Percentiles rank a stretch among this genome's conserved stretches.
Conservation (phyloP, 2,329 filamentous ascomycete genomes). For the Penicillium frequentans region DNA sequence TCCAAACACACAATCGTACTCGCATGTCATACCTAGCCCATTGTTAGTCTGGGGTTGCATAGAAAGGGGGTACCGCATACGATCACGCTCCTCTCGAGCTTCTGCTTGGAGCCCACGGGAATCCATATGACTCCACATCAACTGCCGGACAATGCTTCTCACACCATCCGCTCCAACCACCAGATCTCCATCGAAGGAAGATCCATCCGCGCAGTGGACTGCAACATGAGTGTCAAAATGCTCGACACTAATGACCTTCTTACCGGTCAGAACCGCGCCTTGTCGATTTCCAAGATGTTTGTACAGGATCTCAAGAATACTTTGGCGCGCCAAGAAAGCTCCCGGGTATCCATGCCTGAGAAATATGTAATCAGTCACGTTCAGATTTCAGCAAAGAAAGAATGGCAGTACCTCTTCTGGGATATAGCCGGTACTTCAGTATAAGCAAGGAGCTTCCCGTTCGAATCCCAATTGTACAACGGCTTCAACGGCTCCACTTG, state of each 20-base stretch:
- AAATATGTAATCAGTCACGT: background rate
- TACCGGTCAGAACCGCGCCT: background rate
- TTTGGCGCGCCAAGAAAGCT: slow-evolving; percentile 11
- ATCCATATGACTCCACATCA: background rate
- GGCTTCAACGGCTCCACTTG: background rate
- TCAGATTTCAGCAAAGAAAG: background rate
- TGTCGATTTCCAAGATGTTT: background rate
- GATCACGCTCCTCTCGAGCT: background rate
- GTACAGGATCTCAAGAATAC: slow-evolving; percentile 8
- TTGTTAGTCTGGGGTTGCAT: background rate
- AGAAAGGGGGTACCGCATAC: background rate
- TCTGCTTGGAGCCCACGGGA: background rate
- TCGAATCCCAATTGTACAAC: background rate
- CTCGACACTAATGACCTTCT: background rate
- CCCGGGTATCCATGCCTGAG: slow-evolving; percentile 10
- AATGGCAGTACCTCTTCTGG: background rate
- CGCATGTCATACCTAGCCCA: background rate
- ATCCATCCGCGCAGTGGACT: background rate
- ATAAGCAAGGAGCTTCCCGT: background rate
- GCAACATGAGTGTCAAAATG: background rate
- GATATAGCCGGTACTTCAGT: background rate
- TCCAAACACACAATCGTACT: slow-evolving; percentile 16
- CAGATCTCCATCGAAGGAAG: background rate
- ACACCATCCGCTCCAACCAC: background rate
- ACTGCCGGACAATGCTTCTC: background rate